These are phyloP conservation scores for Rusavskia elegans DNA, from an alignment of 495 filamentous ascomycete genomes.

Conservation along the genomic window DNA sequence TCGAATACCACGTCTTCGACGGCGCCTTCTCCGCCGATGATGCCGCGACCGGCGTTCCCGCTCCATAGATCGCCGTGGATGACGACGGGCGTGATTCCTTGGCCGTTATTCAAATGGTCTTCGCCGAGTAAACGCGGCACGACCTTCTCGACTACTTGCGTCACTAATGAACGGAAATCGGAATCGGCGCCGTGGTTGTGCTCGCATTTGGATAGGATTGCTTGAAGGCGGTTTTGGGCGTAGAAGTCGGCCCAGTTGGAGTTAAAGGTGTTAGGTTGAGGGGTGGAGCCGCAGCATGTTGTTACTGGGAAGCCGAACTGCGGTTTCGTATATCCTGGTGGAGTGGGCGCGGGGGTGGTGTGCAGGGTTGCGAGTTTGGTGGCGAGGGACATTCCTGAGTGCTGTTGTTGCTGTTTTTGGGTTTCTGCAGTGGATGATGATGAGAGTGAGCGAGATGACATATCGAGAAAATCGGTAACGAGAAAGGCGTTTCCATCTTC, in stretches of 20 bases:
- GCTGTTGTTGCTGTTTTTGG: constrained; percentile 5
- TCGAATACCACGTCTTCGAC: constrained; percentile 75
- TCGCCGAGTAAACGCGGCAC: constrained; percentile 61
- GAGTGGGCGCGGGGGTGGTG: constrained; percentile 53
- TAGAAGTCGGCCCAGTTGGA: constrained; percentile 72
- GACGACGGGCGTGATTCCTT: constrained; percentile 51
- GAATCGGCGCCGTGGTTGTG: constrained; percentile 45
- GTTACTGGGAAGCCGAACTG: constrained; percentile 70
- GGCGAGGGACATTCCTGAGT: constrained; percentile 41
- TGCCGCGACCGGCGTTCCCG: constrained; percentile 61
- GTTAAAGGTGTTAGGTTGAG: constrained; percentile 56
- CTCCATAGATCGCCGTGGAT: constrained; percentile 88
- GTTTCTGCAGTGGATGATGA: constrained; percentile 15
- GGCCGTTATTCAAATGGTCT: constrained; percentile 41
- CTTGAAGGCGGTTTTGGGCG: constrained; percentile 51
- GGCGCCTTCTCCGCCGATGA: constrained; percentile 36
- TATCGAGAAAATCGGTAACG: constrained; percentile 65
- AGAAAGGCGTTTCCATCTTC: constrained; percentile 46
- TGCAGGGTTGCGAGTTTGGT: constrained; percentile 67
- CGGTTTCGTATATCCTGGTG: constrained; percentile 37
- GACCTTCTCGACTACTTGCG: constrained; percentile 40
- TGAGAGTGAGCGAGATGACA: constrained; percentile 15
- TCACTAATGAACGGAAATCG: constrained; percentile 41
- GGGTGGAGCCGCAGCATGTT: constrained; percentile 74
- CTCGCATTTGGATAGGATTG: constrained; percentile 42